A percentile compares a stretch with the other conserved stretches of the same genome.
phyloP scores from a whole-genome alignment of 139 green algal species.

The Tetraselmis chui region DNA sequence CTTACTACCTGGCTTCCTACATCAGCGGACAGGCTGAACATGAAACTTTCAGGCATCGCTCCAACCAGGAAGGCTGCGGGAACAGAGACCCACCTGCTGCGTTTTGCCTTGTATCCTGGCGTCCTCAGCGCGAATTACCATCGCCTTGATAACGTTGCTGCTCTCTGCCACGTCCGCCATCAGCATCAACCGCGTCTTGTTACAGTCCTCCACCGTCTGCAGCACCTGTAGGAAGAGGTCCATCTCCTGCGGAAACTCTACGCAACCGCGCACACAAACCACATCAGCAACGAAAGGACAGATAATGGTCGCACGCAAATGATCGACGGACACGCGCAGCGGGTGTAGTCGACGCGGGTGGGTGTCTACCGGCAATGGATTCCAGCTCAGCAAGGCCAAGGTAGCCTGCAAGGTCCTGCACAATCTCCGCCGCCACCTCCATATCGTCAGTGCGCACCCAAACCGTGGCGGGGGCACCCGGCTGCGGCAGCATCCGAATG shows the following conservation, averaged over 20 bases:
- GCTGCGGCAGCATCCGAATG: not conserved
- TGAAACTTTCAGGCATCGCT: too few relatives aligned
- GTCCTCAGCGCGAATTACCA: slow-evolving; percentile 64
- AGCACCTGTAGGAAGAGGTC: slow-evolving; percentile 42
- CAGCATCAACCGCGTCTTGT: slow-evolving; percentile 48
- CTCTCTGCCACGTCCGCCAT: slow-evolving; percentile 50
- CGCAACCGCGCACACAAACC: too few relatives aligned
- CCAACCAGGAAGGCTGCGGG: too few relatives aligned
- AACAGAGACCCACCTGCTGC: too few relatives aligned
- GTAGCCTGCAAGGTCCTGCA: slow-evolving; percentile 50
- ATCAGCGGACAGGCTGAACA: too few relatives aligned
- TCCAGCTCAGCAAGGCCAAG: slow-evolving; percentile 41
- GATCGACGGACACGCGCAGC: too few relatives aligned
- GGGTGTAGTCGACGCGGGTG: not conserved
- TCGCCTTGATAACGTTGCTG: slow-evolving; percentile 47
- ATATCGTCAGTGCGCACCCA: slow-evolving; percentile 51
- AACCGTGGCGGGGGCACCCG: not conserved
- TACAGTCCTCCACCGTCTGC: slow-evolving; percentile 49
- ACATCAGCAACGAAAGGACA: too few relatives aligned
- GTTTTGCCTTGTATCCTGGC: slow-evolving; percentile 57
- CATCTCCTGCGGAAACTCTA: slow-evolving; percentile 55
- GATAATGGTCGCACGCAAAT: too few relatives aligned
- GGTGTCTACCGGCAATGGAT: slow-evolving; percentile 8
- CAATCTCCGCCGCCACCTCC: slow-evolving; percentile 55
- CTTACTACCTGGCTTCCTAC: too few relatives aligned